Base-by-base conservation (phyloP, 2,329 filamentous ascomycete species). In the Trichoderma sp. region DNA sequence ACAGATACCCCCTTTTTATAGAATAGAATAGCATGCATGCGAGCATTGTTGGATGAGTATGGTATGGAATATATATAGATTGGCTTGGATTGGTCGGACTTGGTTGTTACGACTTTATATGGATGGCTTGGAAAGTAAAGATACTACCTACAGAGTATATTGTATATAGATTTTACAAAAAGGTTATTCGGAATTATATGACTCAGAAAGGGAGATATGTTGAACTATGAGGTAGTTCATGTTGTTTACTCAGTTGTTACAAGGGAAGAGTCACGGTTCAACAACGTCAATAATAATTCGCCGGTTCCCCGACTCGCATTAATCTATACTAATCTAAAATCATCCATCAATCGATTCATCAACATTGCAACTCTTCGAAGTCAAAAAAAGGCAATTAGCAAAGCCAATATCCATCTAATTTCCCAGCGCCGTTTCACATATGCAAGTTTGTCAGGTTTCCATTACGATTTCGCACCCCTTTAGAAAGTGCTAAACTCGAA, bases 401-500 rank as follows among this genome's bases (percentile, higher is more conserved):
- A 30, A 7, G 34, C 34, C 15, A 59, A 3, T 30, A 26, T n/a
- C 57, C 57, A 13, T 59, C 36, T 53, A 57, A 57, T 39, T 20
- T 57, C 28, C 50, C 50, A 58, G 43, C 63, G 63, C 63, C 63
- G 20, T 66, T 66, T 13, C 20, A 53, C 47, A 65, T 3, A 55
- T 66, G 62, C 63, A 55, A 50, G 5, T 20, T 65, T 23, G 1
- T 57, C 64, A 34, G 5, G 7, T 43, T n/a, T 43, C 39, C 39
- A 43, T 43, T 2, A 39, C 36, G 9, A 3, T 17, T 65, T 15
- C 12, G 34, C 20, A 63, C 43, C 11, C 47, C 64, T 39, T 61
- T 28, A n/a, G 2, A n/a, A 11, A n/a, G 28, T n/a, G 72, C 73
- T 76, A 12, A 69, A 71, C 32, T 73, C 61, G 58, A 78, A 77